Conservation (phyloP, 2,329 filamentous ascomycete species). For the Fusarium cyanostomum region DNA sequence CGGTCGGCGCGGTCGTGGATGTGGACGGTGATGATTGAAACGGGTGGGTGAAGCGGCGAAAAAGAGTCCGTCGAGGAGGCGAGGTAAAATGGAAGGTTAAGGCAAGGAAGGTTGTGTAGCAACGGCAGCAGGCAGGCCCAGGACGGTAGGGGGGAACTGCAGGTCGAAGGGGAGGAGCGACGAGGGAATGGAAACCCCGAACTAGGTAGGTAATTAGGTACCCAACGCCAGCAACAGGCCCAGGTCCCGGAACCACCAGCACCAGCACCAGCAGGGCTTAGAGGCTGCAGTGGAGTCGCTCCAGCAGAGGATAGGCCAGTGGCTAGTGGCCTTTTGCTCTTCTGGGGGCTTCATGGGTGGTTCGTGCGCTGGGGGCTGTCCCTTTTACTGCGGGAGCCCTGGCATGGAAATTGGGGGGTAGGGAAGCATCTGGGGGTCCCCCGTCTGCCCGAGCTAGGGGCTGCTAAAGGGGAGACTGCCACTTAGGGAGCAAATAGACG, state of each 20-base stretch:
- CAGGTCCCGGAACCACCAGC: conserved; percentile 24
- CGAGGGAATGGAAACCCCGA: conserved; percentile 19
- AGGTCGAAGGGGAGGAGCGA: conserved; percentile 34
- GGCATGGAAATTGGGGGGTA: conserved; percentile 41
- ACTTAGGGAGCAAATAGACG: conserved; percentile 7
- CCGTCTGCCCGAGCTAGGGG: conserved; percentile 22
- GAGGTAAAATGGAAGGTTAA: conserved; percentile 34
- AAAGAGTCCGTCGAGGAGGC: conserved; percentile 39
- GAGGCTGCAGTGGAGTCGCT: conserved; percentile 22
- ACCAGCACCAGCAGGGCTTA: conserved; percentile 26
- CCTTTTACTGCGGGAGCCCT: conserved; percentile 41
- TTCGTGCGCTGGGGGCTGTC: conserved; percentile 36
- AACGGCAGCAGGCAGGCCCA: conserved; percentile 25
- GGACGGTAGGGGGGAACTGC: conserved; percentile 40
- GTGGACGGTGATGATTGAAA: conserved; percentile 34
- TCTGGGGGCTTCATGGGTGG: conserved; percentile 27
- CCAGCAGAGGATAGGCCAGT: conserved; percentile 16
- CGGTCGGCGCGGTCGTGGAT: conserved; percentile 30
- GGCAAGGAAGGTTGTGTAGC: conserved; percentile 28
- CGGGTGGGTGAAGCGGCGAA: conserved; percentile 35
- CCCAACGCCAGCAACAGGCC: conserved; percentile 30
- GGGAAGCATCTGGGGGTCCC: conserved; percentile 31
- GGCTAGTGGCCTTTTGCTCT: not conserved
- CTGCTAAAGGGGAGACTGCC: conserved; percentile 8
- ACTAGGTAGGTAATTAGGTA: conserved; percentile 3